Conservation (phyloP, 768 basidiomycete species). For the Tulasnella sp. region DNA sequence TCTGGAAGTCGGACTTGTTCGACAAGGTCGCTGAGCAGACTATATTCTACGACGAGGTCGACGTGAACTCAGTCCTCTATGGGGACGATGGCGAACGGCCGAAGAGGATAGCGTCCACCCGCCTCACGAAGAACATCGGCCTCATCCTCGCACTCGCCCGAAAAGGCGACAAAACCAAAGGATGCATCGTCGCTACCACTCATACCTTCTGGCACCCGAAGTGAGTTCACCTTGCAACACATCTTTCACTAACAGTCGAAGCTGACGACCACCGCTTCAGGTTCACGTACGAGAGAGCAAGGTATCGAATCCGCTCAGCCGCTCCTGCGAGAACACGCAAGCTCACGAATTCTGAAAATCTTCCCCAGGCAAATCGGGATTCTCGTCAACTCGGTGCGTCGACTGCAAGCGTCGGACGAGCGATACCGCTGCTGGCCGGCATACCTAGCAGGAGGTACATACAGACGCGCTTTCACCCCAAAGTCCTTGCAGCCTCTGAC, state of each 20-base stretch:
- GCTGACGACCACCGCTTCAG: too few species aligned
- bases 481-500: too few species aligned
- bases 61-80: constrained; percentile 27
- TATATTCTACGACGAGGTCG: constrained; percentile 69
- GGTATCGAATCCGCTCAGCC: constrained; percentile 38
- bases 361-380: constrained; percentile 71
- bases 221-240: too few species aligned
- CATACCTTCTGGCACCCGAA: constrained; percentile 93
- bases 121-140: constrained; percentile 78
- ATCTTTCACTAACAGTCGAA: too few species aligned
- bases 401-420: constrained; percentile 39
- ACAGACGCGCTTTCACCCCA: background rate
- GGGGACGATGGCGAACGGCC: constrained; percentile 4
- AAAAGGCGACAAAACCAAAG: too few species aligned
- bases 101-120: constrained; percentile 43
- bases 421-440: constrained; percentile 58
- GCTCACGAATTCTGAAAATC: background rate
- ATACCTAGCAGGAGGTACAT: constrained; percentile 69
- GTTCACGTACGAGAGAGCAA: constrained; percentile 74
- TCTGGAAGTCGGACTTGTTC: too few species aligned
- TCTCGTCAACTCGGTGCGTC: constrained; percentile 49
- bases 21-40: too few species aligned
- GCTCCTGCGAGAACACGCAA: background rate
- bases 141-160: too few species aligned
- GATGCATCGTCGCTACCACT: too few species aligned